Evolutionary conservation across 805 yeast genomes (phyloP).

Genomic region (Diddensiella transvaalensis): DNA sequence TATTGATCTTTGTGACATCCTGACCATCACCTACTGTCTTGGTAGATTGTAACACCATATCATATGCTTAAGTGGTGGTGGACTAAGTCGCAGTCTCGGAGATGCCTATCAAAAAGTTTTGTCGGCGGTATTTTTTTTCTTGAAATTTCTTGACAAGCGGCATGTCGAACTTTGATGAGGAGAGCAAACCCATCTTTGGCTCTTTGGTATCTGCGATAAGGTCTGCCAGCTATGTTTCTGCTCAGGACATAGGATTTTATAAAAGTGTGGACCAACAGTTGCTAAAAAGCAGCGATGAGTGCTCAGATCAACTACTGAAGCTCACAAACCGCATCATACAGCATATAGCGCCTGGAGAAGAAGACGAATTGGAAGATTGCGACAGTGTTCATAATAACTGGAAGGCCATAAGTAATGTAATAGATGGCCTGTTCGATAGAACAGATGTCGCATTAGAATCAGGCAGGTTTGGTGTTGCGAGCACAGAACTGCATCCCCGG

Average conservation of each 20-base stretch:
- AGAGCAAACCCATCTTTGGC: slow-evolving; percentile 36
- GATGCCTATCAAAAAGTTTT: no score
- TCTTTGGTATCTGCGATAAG: slow-evolving; percentile 56
- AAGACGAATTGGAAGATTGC: slow-evolving; percentile 35
- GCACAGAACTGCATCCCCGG: neutral
- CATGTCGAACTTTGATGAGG: slow-evolving; percentile 13
- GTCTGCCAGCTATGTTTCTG: slow-evolving; percentile 63
- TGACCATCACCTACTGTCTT: no score
- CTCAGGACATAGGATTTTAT: slow-evolving; percentile 78
- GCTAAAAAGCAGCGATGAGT: slow-evolving; percentile 38
- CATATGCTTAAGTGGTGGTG: neutral
- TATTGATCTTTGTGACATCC: no score
- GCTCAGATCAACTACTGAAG: slow-evolving; percentile 29
- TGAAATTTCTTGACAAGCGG: neutral
- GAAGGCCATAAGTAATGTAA: slow-evolving; percentile 55
- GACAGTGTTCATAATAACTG: slow-evolving; percentile 51
- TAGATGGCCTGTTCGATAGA: slow-evolving; percentile 74
- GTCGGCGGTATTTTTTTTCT: slow-evolving; percentile 6
- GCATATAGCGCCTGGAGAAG: slow-evolving; percentile 27
- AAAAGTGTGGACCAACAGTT: slow-evolving; percentile 54
- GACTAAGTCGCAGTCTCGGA: no score
- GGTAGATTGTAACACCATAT: neutral
- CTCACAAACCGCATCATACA: slow-evolving; percentile 29
- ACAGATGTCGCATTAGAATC: slow-evolving; percentile 65
- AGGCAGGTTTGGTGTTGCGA: neutral